Evolutionary conservation across 768 basidiomycete genomes (phyloP), one percentile per base, ranked within the genome.

Genomic region (Strobilomyces confusus): DNA sequence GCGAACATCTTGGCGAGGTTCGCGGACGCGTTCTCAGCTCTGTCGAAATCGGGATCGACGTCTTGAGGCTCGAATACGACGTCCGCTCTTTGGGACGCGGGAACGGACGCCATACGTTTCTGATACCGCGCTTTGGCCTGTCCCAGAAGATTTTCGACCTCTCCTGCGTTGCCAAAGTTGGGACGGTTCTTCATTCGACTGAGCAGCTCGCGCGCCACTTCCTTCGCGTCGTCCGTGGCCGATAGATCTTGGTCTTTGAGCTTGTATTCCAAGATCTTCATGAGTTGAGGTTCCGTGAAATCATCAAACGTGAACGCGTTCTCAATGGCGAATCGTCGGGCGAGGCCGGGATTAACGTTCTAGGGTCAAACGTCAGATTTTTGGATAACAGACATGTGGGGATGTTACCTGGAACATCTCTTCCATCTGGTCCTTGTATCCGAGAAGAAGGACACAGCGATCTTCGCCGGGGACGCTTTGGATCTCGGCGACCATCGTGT

Each of bases 401-500:
- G 8, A 34, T 20, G 64, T 54, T 62, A 86, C 86, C 72, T 85
- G 83, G 65, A 89, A 88, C 87, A 89, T 88, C 20, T 87, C 81
- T 25, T 70, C 64, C 77, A 88, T 87, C 59, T 87, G 73, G 1
- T 79, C 73, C 51, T 81, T 80, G 64, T 88, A 88, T 9, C 86
- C 86, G 2, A 86, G 62, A 25, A 88, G 63, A 30, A 88, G 70
- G 1, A 88, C 82, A 48, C 83, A 86, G 4, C 85, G 76, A 60
- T 88, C 87, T 56, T 88, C 86, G 0, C 86, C 85, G 0, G 83
- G 82, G 0, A 77, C 76, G 49, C 77, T 84, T 61, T 88, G 87
- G 3, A 88, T 80, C 64, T 88, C 87, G 0, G 86, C 85, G 0
- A 88, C 86, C 40, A 88, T 80, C 2, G 86, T 86, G 58, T 88